These are phyloP conservation scores for Plasmodium gonderi DNA, from an alignment of 169 alveolate genomes.

Conservation along the genomic window DNA sequence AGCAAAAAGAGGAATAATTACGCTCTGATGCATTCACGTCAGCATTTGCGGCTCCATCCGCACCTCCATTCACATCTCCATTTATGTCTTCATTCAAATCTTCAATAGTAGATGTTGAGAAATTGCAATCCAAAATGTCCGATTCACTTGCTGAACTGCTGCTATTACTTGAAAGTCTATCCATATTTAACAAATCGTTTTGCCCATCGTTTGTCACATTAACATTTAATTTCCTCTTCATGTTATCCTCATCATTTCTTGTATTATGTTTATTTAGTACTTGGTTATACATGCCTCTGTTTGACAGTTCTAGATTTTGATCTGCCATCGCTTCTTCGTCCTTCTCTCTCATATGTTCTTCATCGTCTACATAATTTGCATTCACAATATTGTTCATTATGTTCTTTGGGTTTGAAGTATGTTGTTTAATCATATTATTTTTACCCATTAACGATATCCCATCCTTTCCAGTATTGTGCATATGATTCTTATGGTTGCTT, in stretches of 20 bases:
- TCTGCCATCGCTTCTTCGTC: not conserved
- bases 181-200: conserved; percentile 22
- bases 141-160: conserved; percentile 28
- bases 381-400: not conserved
- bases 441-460: not conserved
- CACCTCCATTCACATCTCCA: not conserved
- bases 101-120: conserved; percentile 32
- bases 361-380: not conserved
- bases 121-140: conserved; percentile 11
- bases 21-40: not conserved
- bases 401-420: not conserved
- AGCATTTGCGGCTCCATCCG: not conserved
- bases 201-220: not conserved
- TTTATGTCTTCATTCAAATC: conserved; percentile 38
- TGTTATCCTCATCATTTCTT: not conserved
- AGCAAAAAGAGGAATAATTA: conserved; percentile 8
- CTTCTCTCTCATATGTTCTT: not conserved
- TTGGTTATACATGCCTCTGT: not conserved
- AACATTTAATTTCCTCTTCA: not conserved
- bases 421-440: not conserved
- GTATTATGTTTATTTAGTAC: not conserved
- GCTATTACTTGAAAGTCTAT: not conserved
- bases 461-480: not conserved
- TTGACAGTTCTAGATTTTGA: not conserved
- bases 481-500: not conserved